Conservation (phyloP, 2,329 filamentous ascomycete genomes). For the Tolypocladium tundrense region DNA sequence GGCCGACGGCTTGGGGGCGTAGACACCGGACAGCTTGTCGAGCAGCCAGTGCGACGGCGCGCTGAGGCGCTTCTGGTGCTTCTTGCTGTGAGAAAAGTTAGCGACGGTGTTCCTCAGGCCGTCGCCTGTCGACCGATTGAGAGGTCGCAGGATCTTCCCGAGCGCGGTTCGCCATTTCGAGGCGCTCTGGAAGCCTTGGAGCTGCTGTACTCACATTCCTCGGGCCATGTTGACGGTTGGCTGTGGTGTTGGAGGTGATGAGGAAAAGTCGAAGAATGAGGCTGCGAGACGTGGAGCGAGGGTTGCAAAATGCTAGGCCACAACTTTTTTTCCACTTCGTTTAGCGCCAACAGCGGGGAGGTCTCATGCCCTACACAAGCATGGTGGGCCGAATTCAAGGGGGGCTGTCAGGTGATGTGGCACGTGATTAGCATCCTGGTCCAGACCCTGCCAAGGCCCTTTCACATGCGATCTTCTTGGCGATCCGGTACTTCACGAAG, state of each 20-base stretch:
- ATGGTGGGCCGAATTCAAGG: neutral
- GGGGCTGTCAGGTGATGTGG: constrained; percentile 1
- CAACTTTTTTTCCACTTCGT: constrained; percentile 15
- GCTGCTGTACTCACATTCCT: constrained; percentile 43
- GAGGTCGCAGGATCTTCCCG: neutral
- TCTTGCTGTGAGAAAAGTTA: constrained; percentile 54
- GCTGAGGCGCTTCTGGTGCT: constrained; percentile 99
- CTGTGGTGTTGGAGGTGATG: constrained; percentile 27
- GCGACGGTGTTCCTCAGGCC: neutral
- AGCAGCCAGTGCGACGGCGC: constrained; percentile 99
- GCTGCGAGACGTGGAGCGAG: constrained; percentile 12
- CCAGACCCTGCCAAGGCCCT: neutral
- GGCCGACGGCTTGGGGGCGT: constrained; percentile 57
- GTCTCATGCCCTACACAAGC: constrained; percentile 22
- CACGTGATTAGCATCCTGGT: neutral
- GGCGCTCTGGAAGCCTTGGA: neutral
- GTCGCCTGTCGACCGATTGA: neutral
- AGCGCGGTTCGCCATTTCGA: neutral
- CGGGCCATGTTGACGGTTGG: constrained; percentile 49
- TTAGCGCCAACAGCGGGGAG: constrained; percentile 17
- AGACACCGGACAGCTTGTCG: constrained; percentile 96
- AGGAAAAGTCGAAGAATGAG: constrained; percentile 18
- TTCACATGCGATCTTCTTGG: neutral
- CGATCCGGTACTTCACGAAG: neutral
- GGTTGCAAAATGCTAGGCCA: constrained; percentile 16